Evolutionary conservation across 305 asterid species (phyloP).

Genomic region (Galium porrigens): DNA sequence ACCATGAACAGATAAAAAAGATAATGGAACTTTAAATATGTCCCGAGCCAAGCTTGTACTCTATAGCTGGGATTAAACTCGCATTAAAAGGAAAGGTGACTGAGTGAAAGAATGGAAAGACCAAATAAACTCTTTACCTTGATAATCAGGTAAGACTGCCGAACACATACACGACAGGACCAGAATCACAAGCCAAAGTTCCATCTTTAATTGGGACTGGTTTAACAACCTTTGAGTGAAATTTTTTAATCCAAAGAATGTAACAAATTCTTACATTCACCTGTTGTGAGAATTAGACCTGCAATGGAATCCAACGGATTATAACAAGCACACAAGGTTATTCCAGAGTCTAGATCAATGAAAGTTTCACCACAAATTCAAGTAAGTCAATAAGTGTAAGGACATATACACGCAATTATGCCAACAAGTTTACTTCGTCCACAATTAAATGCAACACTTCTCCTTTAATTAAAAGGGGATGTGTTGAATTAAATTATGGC

Average conservation of each 20-base stretch:
- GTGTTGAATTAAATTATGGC: no score
- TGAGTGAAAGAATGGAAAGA: background rate
- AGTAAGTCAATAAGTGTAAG: background rate
- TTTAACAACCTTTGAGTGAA: slow-evolving; percentile 10
- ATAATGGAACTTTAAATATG: background rate
- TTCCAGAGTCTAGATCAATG: background rate
- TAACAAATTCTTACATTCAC: slow-evolving; percentile 5
- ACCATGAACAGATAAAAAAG: background rate
- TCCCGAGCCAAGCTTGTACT: background rate
- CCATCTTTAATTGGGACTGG: slow-evolving; percentile 17
- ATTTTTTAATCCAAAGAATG: slow-evolving; percentile 9
- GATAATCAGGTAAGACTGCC: slow-evolving; percentile 28
- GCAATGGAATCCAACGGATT: slow-evolving; percentile 3
- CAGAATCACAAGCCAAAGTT: slow-evolving; percentile 20
- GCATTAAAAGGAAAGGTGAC: background rate
- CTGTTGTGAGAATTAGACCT: background rate
- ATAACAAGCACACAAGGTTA: background rate
- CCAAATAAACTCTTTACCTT: slow-evolving; percentile 20
- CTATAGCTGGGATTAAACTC: background rate
- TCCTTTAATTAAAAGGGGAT: background rate
- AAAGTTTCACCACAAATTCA: background rate
- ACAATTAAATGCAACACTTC: no score
- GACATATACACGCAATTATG: background rate
- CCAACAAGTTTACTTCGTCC: no score
- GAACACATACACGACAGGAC: slow-evolving; percentile 17